These are phyloP conservation scores for Aristolochia californica DNA, from an alignment of 164 flowering plant genomes.

Conservation along the genomic window DNA sequence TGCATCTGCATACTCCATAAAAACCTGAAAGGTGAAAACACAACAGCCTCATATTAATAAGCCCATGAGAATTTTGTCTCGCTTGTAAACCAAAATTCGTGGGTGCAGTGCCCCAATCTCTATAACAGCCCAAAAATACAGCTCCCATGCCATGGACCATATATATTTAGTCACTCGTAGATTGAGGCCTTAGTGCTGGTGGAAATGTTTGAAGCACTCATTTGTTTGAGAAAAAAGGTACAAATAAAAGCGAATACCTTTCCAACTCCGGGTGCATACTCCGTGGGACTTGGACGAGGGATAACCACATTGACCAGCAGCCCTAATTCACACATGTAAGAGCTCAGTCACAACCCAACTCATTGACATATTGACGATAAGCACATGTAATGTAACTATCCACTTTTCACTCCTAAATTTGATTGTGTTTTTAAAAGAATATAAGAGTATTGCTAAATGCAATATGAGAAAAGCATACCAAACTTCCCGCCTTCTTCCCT, in stretches of 20 bases:
- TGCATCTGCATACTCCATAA: conserved; percentile 66
- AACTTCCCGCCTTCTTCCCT: conserved; percentile 68
- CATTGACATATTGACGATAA: background rate
- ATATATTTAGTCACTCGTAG: background rate
- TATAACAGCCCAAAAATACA: background rate
- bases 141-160: background rate
- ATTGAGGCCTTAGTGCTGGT: background rate
- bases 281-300: conserved; percentile 59
- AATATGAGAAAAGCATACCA: conserved; percentile 30
- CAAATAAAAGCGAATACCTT: conserved; percentile 35
- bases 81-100: too few relatives aligned
- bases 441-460: background rate
- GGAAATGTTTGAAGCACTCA: background rate
- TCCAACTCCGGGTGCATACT: conserved; percentile 48
- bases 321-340: conserved; percentile 27
- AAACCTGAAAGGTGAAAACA: conserved; percentile 39
- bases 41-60: too few relatives aligned
- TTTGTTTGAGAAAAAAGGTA: background rate
- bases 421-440: background rate
- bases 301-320: conserved; percentile 50
- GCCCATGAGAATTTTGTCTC: too few relatives aligned
- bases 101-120: too few relatives aligned
- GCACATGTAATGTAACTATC: too few relatives aligned
- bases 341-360: background rate
- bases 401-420: background rate